Evolutionary conservation across 2,329 filamentous ascomycete species (phyloP).

Genomic region (Endoconidiophora polonica): DNA sequence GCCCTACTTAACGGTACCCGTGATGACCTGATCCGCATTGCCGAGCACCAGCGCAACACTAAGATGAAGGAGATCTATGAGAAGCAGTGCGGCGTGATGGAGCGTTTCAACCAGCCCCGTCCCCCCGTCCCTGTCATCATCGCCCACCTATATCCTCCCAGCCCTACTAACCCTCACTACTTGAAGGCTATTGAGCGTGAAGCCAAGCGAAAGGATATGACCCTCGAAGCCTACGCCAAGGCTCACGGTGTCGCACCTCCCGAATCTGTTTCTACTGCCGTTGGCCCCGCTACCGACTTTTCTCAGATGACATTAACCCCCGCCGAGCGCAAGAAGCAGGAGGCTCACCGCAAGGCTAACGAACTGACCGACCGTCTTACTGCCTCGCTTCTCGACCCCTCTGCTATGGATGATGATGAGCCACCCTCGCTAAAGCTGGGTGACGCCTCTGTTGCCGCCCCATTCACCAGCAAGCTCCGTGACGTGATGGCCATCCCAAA

Average conservation of each 20-base stretch:
- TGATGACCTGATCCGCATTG: conserved; percentile 79
- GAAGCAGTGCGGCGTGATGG: conserved; percentile 85
- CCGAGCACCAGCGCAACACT: conserved; percentile 81
- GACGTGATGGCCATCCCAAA: conserved; percentile 96
- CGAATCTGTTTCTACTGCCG: conserved; percentile 50
- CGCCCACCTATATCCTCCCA: conserved; percentile 85
- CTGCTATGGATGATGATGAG: conserved; percentile 65
- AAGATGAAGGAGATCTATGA: conserved; percentile 99
- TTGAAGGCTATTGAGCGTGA: conserved; percentile 81
- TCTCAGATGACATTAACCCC: conserved; percentile 21
- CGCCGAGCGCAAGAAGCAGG: conserved; percentile 42
- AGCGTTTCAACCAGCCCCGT: conserved; percentile 79
- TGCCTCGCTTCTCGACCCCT: conserved; percentile 72
- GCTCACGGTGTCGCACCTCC: conserved; percentile 35
- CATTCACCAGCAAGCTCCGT: conserved; percentile 92
- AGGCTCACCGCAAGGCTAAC: conserved; percentile 55
- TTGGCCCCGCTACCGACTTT: conserved; percentile 22
- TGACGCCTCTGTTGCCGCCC: conserved; percentile 90
- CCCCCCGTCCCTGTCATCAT: conserved; percentile 89
- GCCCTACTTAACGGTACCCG: conserved; percentile 88
- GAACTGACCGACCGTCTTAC: conserved; percentile 76
- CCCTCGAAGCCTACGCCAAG: conserved; percentile 39
- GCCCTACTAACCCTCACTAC: conserved; percentile 83
- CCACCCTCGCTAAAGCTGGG: conserved; percentile 93
- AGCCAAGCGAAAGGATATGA: conserved; percentile 58